Evolutionary conservation across 768 basidiomycete species (phyloP), one percentile per base, ranked within the genome.

Genomic region (Naganishia onofrii): DNA sequence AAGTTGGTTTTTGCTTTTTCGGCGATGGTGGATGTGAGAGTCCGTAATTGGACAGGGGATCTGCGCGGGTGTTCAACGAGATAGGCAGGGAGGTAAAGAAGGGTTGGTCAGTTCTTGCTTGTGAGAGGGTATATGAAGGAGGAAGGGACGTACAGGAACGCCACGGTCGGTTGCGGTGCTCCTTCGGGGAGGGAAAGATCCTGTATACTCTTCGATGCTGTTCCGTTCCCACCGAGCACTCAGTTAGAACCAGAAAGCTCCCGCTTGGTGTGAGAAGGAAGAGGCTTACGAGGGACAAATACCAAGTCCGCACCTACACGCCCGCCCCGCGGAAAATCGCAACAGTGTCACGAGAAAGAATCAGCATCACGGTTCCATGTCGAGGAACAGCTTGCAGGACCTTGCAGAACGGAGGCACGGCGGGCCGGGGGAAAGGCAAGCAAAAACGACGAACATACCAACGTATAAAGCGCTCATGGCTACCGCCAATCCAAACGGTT

Each of bases 91-190:
- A n/a, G n/a, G n/a, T n/a, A n/a, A n/a, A n/a, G n/a, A n/a, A n/a
- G n/a, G n/a, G n/a, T n/a, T n/a, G n/a, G n/a, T n/a, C n/a, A n/a
- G n/a, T n/a, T n/a, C n/a, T 31, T 17, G 28, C 19, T 57, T 32
- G 17, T 10, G 6, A 9, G n/a, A 15, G 21, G 44, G 3, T n/a
- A n/a, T 5, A 31, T 2, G 29, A 28, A 32, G 32, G n/a, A n/a
- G 32, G 32, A 5, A 28, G 1, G 31, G 34, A 38, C 57, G 34
- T 58, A 58, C 57, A 58, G 57, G 57, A 58, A 58, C n/a, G 57
- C 57, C 5, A 58, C 48, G 12, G 48, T 51, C 48, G 48, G 48
- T 12, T 4, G 23, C 2, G 48, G n/a, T 6, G 48, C 42, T 7
- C 42, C 42, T 7, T 17, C 42, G 42, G 42, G 42, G 15, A 42